A percentile compares a stretch with the other conserved stretches of the same genome.
These are phyloP conservation scores for Shiraia sp. DNA, from an alignment of 2,329 filamentous ascomycete species.

Conservation along the genomic window DNA sequence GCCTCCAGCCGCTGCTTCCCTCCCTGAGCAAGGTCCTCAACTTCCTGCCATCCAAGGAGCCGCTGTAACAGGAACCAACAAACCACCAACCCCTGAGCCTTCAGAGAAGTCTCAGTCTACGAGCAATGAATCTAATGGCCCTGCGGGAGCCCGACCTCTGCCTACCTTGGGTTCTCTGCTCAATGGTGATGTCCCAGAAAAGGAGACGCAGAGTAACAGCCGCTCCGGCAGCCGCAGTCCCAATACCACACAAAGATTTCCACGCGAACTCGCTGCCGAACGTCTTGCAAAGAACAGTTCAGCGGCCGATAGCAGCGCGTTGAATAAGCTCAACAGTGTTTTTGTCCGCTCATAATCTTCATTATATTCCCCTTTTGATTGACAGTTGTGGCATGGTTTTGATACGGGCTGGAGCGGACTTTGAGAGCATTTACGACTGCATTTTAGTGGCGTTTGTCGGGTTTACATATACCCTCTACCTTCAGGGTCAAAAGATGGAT, in stretches of 20 bases:
- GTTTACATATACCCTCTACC: constrained; percentile 2
- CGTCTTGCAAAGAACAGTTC: constrained; percentile 38
- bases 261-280: constrained; percentile 38
- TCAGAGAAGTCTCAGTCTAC: constrained; percentile 48
- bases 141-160: constrained; percentile 47
- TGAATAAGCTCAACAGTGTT: constrained; percentile 41
- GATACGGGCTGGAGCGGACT: constrained; percentile 3
- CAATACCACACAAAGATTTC: constrained; percentile 33
- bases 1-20: constrained; percentile 19
- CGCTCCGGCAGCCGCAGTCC: constrained; percentile 50
- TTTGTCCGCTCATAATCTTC: constrained; percentile 32
- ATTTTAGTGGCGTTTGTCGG: constrained; percentile 32
- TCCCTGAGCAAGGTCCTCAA: constrained; percentile 41
- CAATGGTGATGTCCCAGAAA: constrained; percentile 32
- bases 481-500: no score
- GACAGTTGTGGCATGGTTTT: no score
- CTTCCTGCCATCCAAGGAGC: constrained; percentile 41
- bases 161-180: constrained; percentile 47
- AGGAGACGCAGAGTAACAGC: constrained; percentile 39
- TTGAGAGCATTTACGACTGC: constrained; percentile 30
- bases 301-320: constrained; percentile 33
- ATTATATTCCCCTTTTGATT: constrained; percentile 2
- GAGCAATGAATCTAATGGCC: constrained; percentile 42
- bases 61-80: constrained; percentile 24
- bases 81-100: constrained; percentile 35